Evolutionary conservation across 345 rosid genomes (phyloP).

Genomic region (Salix exigua): DNA sequence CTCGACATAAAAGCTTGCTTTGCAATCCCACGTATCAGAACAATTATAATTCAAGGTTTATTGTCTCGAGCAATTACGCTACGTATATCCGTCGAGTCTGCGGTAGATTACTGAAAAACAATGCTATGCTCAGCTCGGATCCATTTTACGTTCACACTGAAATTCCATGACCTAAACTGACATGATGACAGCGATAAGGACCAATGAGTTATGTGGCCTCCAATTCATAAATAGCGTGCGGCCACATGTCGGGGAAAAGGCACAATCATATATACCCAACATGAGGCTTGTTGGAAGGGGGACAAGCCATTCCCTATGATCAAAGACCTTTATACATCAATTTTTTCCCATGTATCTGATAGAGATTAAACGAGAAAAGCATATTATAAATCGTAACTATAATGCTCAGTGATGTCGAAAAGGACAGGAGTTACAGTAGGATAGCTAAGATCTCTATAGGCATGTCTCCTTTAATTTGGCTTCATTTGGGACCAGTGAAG

Average conservation of each 20-base stretch:
- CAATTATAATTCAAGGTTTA: too few species aligned
- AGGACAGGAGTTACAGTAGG: too few species aligned
- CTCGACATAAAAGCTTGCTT: too few species aligned
- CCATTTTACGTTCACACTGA: not conserved
- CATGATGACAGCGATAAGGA: not conserved
- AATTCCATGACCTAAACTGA: not conserved
- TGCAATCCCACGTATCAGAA: too few species aligned
- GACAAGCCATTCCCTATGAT: constrained; percentile 20
- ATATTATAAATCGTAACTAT: not conserved
- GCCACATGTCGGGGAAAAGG: constrained; percentile 35
- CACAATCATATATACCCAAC: constrained; percentile 20
- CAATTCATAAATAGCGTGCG: constrained; percentile 25
- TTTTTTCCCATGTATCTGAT: not conserved
- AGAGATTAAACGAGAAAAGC: not conserved
- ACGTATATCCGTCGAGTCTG: too few species aligned
- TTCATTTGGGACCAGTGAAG: not conserved
- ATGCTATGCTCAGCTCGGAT: not conserved
- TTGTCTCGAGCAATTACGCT: too few species aligned
- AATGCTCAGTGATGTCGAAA: not conserved
- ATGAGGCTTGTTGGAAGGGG: constrained; percentile 27
- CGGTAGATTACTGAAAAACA: not conserved
- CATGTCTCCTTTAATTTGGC: not conserved
- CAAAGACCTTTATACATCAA: not conserved
- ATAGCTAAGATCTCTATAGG: not conserved
- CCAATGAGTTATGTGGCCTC: not conserved